These are phyloP conservation scores for Podila epicladia DNA, from an alignment of 192 early-diverging fungal genomes.

Conservation along the genomic window DNA sequence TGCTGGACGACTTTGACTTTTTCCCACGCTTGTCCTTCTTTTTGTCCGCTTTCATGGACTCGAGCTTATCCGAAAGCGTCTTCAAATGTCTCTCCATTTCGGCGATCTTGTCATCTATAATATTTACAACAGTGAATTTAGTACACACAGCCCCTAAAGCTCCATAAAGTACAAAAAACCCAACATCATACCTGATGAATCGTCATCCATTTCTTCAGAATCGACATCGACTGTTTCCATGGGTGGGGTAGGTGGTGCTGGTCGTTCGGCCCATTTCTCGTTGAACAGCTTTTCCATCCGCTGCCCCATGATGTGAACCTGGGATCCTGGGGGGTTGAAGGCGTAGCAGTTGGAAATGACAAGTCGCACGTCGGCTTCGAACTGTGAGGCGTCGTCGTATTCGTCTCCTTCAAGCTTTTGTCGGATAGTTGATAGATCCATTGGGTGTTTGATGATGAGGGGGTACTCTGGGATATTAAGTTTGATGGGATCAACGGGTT, in stretches of 20 bases:
- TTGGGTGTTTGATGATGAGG: constrained; percentile 79
- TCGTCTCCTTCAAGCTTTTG: constrained; percentile 68
- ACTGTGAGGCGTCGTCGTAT: constrained; percentile 69
- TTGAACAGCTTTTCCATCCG: constrained; percentile 76
- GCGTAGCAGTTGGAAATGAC: constrained; percentile 83
- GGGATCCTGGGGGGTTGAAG: constrained; percentile 72
- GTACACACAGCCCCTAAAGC: background rate
- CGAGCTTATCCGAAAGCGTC: constrained; percentile 32
- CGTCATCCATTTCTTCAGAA: constrained; percentile 30
- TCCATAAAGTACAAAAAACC: background rate
- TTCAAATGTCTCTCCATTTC: constrained; percentile 47
- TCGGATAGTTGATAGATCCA: constrained; percentile 80
- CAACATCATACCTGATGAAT: constrained; percentile 20
- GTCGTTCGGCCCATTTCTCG: constrained; percentile 68
- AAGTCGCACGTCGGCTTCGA: constrained; percentile 73
- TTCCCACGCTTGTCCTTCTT: constrained; percentile 44
- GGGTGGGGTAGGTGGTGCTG: constrained; percentile 34
- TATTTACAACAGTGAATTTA: background rate
- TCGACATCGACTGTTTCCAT: constrained; percentile 16
- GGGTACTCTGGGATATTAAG: constrained; percentile 94
- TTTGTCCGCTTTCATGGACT: constrained; percentile 44
- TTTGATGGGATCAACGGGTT: constrained; percentile 87
- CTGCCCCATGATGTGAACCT: constrained; percentile 72
- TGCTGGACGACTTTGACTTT: constrained; percentile 10
- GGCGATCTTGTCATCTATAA: constrained; percentile 48